Conservation (phyloP, 345 rosid genomes). For the Citrus cavaleriei region DNA sequence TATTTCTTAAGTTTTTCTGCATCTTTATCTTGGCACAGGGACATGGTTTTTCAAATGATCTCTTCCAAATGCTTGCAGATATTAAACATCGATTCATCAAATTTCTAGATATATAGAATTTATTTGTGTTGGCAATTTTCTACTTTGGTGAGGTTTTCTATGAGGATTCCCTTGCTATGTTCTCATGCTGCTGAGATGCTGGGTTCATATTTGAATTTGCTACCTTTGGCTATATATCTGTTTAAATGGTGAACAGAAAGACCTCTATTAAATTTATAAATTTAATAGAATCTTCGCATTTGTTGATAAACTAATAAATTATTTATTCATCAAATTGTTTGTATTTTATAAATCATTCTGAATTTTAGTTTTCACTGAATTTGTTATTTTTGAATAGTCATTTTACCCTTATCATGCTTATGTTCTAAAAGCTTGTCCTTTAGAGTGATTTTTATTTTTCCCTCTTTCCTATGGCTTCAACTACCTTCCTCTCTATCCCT, state of each 20-base stretch:
- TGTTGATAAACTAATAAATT: neutral
- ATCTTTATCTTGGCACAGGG: slow-evolving; percentile 47
- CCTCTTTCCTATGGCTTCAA: neutral
- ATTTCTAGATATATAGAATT: slow-evolving; percentile 61
- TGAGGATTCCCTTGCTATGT: neutral
- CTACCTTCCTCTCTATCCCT: neutral
- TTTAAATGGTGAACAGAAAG: neutral
- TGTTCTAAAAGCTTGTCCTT: neutral
- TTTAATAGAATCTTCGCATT: neutral
- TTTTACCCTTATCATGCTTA: neutral
- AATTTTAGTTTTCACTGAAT: neutral
- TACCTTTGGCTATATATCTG: neutral
- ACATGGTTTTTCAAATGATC: slow-evolving; percentile 88
- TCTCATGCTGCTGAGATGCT: neutral
- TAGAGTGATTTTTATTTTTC: neutral
- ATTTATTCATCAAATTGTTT: neutral
- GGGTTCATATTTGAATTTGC: neutral
- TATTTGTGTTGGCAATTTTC: neutral
- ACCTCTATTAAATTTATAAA: neutral
- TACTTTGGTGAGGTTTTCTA: neutral
- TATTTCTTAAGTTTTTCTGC: neutral
- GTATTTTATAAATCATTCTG: neutral
- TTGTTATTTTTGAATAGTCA: neutral
- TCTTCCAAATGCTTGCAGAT: slow-evolving; percentile 59
- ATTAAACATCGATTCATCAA: slow-evolving; percentile 80